Conservation (phyloP, 2,329 filamentous ascomycete genomes). For the Fusarium secorum region DNA sequence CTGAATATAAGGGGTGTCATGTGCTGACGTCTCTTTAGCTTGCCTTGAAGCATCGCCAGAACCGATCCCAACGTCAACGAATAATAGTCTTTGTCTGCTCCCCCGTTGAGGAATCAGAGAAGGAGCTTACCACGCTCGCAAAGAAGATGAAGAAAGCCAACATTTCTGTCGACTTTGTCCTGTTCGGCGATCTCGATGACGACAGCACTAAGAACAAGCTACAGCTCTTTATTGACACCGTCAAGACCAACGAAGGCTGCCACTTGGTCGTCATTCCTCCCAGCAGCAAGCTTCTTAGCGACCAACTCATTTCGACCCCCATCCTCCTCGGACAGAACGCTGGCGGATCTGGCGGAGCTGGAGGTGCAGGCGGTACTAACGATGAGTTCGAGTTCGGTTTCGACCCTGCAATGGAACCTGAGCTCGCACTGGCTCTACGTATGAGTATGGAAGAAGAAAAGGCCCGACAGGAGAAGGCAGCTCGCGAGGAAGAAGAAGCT, state of each 20-base stretch:
- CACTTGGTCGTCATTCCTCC: slow-evolving; percentile 91
- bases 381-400: slow-evolving; percentile 80
- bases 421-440: slow-evolving; percentile 89
- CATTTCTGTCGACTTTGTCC: slow-evolving; percentile 91
- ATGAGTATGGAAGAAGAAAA: slow-evolving; percentile 99
- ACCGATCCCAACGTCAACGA: slow-evolving; percentile 94
- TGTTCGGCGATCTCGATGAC: slow-evolving; percentile 92
- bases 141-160: slow-evolving; percentile 99
- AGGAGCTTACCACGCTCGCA: slow-evolving; percentile 85
- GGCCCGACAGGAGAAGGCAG: slow-evolving; percentile 87
- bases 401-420: slow-evolving; percentile 90
- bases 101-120: slow-evolving; percentile 87
- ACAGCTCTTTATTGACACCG: slow-evolving; percentile 88
- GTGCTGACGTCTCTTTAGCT: slow-evolving; percentile 64
- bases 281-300: slow-evolving; percentile 89
- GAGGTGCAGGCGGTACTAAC: slow-evolving; percentile 66
- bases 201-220: slow-evolving; percentile 92
- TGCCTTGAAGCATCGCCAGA: slow-evolving; percentile 96
- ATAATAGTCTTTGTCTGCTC: slow-evolving; percentile 98
- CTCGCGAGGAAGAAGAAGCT: slow-evolving; percentile 75
- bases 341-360: slow-evolving; percentile 61
- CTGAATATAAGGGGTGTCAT: background rate
- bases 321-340: slow-evolving; percentile 86
- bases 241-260: slow-evolving; percentile 91
- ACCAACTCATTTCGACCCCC: slow-evolving; percentile 87